Evolutionary conservation across 2,329 filamentous ascomycete genomes (phyloP), one percentile per base, ranked within the genome.

Genomic region (Metarhizium guizhouense): DNA sequence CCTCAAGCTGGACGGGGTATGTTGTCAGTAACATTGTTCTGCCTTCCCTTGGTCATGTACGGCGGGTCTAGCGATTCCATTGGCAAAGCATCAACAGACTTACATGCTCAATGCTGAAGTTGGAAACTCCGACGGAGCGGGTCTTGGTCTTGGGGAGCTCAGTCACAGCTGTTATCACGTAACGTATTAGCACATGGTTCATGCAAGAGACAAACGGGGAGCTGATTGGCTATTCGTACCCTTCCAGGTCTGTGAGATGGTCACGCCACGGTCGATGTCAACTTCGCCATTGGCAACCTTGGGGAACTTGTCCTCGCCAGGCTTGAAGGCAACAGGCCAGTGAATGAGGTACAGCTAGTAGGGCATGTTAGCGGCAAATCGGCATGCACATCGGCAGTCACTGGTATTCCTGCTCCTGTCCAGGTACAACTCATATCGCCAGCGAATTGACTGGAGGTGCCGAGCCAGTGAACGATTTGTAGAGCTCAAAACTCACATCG

Each of bases 111-210:
- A 87, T 81, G 65, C 76, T 80, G 65, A 88, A 89, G 77, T 90
- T 90, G 69, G 85, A 88, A 60, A 90, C 84, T 66, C 85, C 86
- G 62, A 88, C 82, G 71, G 85, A 82, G 68, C 78, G 79, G 60
- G 80, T 81, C 69, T 86, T 86, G 61, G 73, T 75, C 61, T 77
- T 81, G 58, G 79, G 78, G 16, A 86, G 78, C 70, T 81, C 73
- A 58, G 80, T 80, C 65, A 83, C 64, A 54, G 73, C 73, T 71
- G 45, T 45, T 32, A 10, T 13, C 40, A 38, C 16, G 34, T 6
- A 32, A 40, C 11, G 18, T 11, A 20, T 48, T 16, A 48, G 25
- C 11, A 4, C 10, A 13, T 48, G 7, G 16, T 45, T 18, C 16
- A 25, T 25, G 8, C 6, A 6, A 20, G 42, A 20, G 42, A 20